Conservation (phyloP, 1,139 yeast genomes). For the Nakaseomyces glabratus region DNA sequence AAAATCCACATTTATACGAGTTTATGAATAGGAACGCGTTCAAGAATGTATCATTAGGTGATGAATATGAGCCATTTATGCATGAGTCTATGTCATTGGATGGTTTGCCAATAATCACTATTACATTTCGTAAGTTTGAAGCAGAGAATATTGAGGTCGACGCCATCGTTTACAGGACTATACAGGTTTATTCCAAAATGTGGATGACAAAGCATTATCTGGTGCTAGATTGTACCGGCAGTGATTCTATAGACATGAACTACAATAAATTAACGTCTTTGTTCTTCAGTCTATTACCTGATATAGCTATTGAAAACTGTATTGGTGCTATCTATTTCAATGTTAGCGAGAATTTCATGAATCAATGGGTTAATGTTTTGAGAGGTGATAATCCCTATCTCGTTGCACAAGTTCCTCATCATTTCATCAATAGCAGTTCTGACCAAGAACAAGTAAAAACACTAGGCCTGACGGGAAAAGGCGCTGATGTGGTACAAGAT, state of each 20-base stretch:
- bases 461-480: conserved; percentile 40
- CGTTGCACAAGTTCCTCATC: conserved; percentile 18
- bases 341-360: conserved; percentile 40
- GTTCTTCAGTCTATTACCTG: conserved; percentile 38
- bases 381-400: conserved; percentile 17
- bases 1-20: conserved; percentile 52
- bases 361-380: conserved; percentile 27
- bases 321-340: conserved; percentile 51
- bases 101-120: conserved; percentile 60
- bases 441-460: conserved; percentile 40
- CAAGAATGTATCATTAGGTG: conserved; percentile 36
- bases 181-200: conserved; percentile 60
- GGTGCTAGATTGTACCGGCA: conserved; percentile 64
- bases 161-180: conserved; percentile 50
- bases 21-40: conserved; percentile 64
- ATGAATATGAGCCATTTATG: conserved; percentile 37
- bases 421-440: conserved; percentile 38
- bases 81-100: conserved; percentile 60
- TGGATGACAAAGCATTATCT: conserved; percentile 63
- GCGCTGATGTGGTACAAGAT: conserved; percentile 38
- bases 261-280: conserved; percentile 25
- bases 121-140: conserved; percentile 40
- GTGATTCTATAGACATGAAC: conserved; percentile 28
- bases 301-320: conserved; percentile 46
- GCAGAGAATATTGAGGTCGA: conserved; percentile 44